Base-by-base conservation (phyloP, 805 yeast genomes). In the Torulaspora microellipsoides region DNA sequence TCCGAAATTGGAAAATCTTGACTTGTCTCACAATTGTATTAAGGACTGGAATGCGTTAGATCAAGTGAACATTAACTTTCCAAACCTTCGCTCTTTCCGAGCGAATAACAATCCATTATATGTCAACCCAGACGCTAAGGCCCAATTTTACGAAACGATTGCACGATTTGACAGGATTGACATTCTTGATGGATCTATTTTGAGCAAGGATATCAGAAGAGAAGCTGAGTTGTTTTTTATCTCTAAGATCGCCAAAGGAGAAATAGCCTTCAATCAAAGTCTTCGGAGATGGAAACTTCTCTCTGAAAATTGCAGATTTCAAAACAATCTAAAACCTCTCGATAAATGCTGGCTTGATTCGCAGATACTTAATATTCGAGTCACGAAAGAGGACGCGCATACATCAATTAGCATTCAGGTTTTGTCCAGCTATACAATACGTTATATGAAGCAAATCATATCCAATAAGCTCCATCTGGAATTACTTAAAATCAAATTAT, bases 151-250 rank as follows among this genome's bases (percentile, higher is more conserved):
- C 15, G 52, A 67, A 34, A 50, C 76, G 2, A 69, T 83, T 14
- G 81, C 80, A 1, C 62, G 85, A 20, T 61, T 68, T 33, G 63
- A 66, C 1, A 41, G 48, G 0, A 34, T 83, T 1, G 31, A 36
- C 1, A 64, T 61, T 17, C 62, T 88, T 11, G 80, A 89, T 55
- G 95, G 95, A 1, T 71, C 80, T 0, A 39, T 30, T 0, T 64
- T 86, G 8, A 56, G 66, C 2, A 43, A 35, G 0, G 70, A 63
- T 1, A 84, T 80, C 38, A 68, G 88, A 13, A 51, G 46, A 5
- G 84, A 81, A 50, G 83, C 85, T 1, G 95, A 88, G 58, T 58
- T 85, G 4, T 86, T 75, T 56, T 80, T 84, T 47, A 66, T 84
- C 25, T 70, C 80, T 4, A 71, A 71, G 47, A 76, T 84, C 0